Base-by-base conservation (phyloP, 441 rosid genomes). In the Gossypium aridum region DNA sequence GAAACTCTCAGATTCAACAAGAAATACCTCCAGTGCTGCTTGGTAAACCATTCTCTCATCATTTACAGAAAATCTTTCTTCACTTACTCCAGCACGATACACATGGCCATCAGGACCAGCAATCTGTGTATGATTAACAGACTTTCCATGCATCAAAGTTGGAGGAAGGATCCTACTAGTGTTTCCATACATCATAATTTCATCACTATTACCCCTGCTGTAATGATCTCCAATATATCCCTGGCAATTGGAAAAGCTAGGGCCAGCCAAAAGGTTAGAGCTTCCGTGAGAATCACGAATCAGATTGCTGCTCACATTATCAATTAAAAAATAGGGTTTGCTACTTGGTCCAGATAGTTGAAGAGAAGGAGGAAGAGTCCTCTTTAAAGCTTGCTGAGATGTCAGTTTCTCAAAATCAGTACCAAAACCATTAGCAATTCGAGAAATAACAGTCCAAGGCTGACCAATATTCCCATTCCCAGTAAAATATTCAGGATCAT, bases 1-100 rank as follows among this genome's bases (percentile, higher is more conserved):
- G 73, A 53, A 26, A 9, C 47, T 26, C 63, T 70, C 16, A 34
- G 73, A 17, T 49, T 28, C 45, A 70, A 53, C 73, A 70, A 70
- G 68, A 67, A 67, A 25, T 87, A 92, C 99, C 97, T 89, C 89
- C 64, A 96, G 72, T 69, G 98, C 99, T 16, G 97, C 98, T 83
- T 90, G 97, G 83, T 88, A 96, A 73, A 96, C 78, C 80, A 96
- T 72, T 79, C 97, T 87, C 86, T 96, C 99, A 72, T 89, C 95
- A 76, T 55, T 75, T 67, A 78, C 91, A 74, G 83, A 23, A 73
- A 70, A 82, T 75, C 87, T 85, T 71, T 93, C 97, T 75, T 89
- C 96, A 64, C 84, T 86, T 23, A 74, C 54, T 34, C 82, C 83
- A 73, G 82, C 57, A 76, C 83, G 91, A 73, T 78, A 83, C 57